These are phyloP conservation scores for Penicillium verhagenii DNA, from an alignment of 495 filamentous ascomycete genomes.

Conservation along the genomic window DNA sequence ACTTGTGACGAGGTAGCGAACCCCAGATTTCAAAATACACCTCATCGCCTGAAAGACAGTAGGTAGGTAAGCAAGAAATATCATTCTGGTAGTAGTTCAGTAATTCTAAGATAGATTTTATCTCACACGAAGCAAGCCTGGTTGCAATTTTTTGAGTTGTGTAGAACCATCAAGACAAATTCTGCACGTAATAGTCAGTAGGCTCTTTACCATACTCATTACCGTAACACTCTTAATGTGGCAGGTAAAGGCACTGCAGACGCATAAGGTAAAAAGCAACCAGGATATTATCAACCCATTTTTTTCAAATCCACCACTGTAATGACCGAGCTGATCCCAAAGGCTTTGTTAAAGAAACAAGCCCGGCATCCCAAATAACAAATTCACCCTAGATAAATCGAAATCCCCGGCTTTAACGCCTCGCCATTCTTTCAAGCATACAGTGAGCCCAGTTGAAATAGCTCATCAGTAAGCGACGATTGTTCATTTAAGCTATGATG, in stretches of 20 bases:
- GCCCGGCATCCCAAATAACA: neutral
- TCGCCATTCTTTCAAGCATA: conserved; percentile 11
- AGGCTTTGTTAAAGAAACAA: neutral
- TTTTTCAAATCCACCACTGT: neutral
- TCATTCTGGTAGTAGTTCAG: conserved; percentile 1
- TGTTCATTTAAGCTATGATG: neutral
- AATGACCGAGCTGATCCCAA: neutral
- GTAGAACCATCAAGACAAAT: neutral
- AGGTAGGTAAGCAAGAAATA: neutral
- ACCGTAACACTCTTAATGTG: neutral
- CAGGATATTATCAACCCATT: neutral
- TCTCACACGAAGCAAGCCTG: neutral
- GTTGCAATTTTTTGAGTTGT: neutral
- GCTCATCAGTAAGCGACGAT: conserved; percentile 8
- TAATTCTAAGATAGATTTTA: neutral
- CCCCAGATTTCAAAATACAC: neutral
- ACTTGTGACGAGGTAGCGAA: neutral
- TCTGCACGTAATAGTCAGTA: neutral
- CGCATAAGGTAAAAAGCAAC: neutral
- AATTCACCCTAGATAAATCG: neutral
- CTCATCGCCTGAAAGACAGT: too few relatives aligned
- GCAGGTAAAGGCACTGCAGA: neutral
- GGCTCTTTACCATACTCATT: neutral
- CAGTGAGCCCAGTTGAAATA: conserved; percentile 2
- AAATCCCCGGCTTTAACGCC: neutral